Base-by-base conservation (phyloP, 176 grass and related monocot species). In the Eragrostis curvula region DNA sequence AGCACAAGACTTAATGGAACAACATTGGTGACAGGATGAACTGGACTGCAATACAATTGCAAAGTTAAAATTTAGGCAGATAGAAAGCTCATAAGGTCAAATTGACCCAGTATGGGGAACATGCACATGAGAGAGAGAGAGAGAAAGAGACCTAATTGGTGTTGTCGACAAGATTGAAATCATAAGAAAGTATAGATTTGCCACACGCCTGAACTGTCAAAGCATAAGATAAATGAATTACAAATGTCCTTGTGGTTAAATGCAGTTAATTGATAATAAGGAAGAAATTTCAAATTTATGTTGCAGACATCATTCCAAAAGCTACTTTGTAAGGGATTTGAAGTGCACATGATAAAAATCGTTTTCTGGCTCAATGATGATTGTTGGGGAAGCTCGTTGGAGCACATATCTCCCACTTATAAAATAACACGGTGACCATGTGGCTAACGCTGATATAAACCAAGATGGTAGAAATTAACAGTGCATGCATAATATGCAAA, bases 151-250 rank as follows among this genome's bases (percentile, higher is more conserved):
- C 96, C 96, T 99, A 72, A 96, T 96, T 70, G 96, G 96, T 78
- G 96, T 99, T 68, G 96, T 96, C 21, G 96, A 99, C 73, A 99
- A 87, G 72, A 99, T 93, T 44, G 96, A 99, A 65, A 99, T 99
- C 96, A 99, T 99, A 79, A 99, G 93, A 88, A 99, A 99, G 87
- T 99, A 99, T 47, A 99, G 89, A 93, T 99, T 99, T 67, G 93
- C 93, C 79, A 99, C 96, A 85, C 96, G 88, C 86, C 96, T 99
- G 93, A 99, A 99, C 96, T 99, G 96, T 89, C 85, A 94, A 90
- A 90, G 73, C 87, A 83, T 81, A 91, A 66, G 74, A 88, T 15
- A 65, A 70, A 89, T 79, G 61, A 87, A 91, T 85, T 82, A 85
- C 59, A 87, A 71, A 66, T 68, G 74, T 62, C 63, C 29, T 17